A percentile compares a stretch with the other conserved stretches of the same genome.
Conservation (phyloP, 2,329 filamentous ascomycete genomes). For the Neonectria faginata region DNA sequence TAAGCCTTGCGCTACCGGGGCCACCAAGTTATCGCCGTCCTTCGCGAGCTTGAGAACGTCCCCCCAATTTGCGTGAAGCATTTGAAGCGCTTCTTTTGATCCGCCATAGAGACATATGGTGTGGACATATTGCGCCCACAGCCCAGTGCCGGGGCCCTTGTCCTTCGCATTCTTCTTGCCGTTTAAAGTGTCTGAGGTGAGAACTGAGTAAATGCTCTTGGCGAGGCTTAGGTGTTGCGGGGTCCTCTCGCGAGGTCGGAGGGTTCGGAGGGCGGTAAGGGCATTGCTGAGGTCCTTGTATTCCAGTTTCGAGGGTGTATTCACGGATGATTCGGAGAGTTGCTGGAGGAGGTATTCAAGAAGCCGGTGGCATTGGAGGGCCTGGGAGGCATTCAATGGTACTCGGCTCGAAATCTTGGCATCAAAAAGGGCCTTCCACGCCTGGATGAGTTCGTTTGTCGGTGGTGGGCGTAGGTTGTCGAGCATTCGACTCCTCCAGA, state of each 20-base stretch:
- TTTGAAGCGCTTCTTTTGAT: constrained; percentile 63
- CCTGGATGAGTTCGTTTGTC: constrained; percentile 70
- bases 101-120: constrained; percentile 67
- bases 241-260: constrained; percentile 57
- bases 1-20: constrained; percentile 64
- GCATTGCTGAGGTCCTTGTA: constrained; percentile 53
- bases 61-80: constrained; percentile 53
- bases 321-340: constrained; percentile 27
- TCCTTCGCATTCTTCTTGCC: constrained; percentile 24
- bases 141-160: constrained; percentile 31
- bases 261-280: constrained; percentile 56
- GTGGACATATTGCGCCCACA: constrained; percentile 49
- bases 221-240: constrained; percentile 62
- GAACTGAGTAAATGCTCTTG: constrained; percentile 54
- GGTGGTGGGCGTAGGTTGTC: constrained; percentile 74
- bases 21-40: constrained; percentile 41
- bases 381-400: constrained; percentile 74
- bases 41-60: constrained; percentile 37
- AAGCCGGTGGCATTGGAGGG: constrained; percentile 65
- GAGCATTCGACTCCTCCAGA: constrained; percentile 72
- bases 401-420: constrained; percentile 62
- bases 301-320: constrained; percentile 47
- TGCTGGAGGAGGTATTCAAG: constrained; percentile 67
- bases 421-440: constrained; percentile 73
- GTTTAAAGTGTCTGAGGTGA: constrained; percentile 37